Evolutionary conservation across 1,284 basidiomycete genomes (phyloP).

Genomic region (Malassezia sp.): DNA sequence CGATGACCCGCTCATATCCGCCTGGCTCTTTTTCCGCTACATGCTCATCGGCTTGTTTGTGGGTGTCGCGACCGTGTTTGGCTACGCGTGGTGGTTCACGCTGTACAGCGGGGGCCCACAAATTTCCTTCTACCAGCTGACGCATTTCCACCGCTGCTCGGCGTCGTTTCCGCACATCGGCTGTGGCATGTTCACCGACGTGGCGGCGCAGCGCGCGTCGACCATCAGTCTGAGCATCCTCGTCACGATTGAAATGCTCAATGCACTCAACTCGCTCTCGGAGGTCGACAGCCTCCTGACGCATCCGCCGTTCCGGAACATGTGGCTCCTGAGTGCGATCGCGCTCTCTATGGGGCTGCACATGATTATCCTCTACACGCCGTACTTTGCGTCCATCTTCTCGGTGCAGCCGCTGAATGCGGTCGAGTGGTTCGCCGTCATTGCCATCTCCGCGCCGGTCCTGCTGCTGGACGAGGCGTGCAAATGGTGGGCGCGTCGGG

Average conservation of each 20-base stretch:
- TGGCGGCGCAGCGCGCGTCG: slow-evolving; percentile 64
- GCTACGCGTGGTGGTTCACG: slow-evolving; percentile 98
- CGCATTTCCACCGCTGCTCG: slow-evolving; percentile 56
- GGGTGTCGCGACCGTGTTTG: slow-evolving; percentile 84
- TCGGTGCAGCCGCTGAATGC: slow-evolving; percentile 81
- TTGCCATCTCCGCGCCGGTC: slow-evolving; percentile 77
- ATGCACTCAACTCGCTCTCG: slow-evolving; percentile 96
- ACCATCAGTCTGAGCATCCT: slow-evolving; percentile 91
- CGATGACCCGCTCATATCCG: slow-evolving; percentile 76
- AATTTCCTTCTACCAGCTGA: slow-evolving; percentile 82
- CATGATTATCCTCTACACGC: slow-evolving; percentile 25
- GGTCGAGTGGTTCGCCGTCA: slow-evolving; percentile 87
- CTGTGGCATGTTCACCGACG: slow-evolving; percentile 83
- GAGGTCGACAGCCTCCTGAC: slow-evolving; percentile 86
- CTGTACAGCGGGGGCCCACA: slow-evolving; percentile 79
- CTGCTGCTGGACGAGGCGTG: slow-evolving; percentile 79
- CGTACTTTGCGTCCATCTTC: slow-evolving; percentile 52
- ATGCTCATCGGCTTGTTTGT: slow-evolving; percentile 86
- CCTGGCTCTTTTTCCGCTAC: slow-evolving; percentile 92
- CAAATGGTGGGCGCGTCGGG: slow-evolving; percentile 59
- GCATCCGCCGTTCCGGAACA: slow-evolving; percentile 84
- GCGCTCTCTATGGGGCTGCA: slow-evolving; percentile 80
- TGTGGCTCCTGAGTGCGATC: slow-evolving; percentile 60
- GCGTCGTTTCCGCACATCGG: slow-evolving; percentile 72
- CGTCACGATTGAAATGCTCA: slow-evolving; percentile 95